Conservation (phyloP, 106 monocot species). For the Cymbidium sinense region DNA sequence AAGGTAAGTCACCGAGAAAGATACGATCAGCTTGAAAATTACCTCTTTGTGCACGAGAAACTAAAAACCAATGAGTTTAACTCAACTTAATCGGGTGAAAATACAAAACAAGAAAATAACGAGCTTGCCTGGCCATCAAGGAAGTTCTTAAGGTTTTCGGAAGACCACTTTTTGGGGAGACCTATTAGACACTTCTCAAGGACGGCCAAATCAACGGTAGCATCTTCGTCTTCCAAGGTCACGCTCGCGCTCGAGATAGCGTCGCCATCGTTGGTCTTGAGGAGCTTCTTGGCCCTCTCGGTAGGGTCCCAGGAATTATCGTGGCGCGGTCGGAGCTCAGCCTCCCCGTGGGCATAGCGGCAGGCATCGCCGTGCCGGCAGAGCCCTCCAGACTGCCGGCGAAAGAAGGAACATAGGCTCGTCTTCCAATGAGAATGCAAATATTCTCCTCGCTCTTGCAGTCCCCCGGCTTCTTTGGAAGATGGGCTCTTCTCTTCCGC, state of each 20-base stretch:
- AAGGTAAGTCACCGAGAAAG: not conserved
- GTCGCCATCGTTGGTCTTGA: slow-evolving; percentile 7
- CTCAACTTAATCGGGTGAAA: not conserved
- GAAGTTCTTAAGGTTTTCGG: slow-evolving; percentile 53
- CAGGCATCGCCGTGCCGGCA: slow-evolving; percentile 79
- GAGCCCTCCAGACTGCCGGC: slow-evolving; percentile 10
- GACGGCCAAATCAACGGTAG: slow-evolving; percentile 15
- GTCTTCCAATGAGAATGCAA: slow-evolving; percentile 64
- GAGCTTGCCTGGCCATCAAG: slow-evolving; percentile 45
- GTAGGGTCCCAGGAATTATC: slow-evolving; percentile 90
- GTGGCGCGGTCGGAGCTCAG: slow-evolving; percentile 75
- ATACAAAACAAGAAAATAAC: not conserved
- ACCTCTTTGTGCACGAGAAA: not conserved
- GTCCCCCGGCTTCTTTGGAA: not conserved
- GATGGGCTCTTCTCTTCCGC: not conserved
- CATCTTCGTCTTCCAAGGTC: slow-evolving; percentile 3
- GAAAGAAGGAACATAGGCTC: slow-evolving; percentile 79
- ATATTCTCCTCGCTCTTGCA: not conserved
- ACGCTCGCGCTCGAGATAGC: not conserved
- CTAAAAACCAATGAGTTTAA: not conserved
- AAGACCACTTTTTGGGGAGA: slow-evolving; percentile 64
- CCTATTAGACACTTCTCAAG: slow-evolving; percentile 83
- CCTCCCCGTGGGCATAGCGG: slow-evolving; percentile 89
- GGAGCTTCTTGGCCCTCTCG: slow-evolving; percentile 53
- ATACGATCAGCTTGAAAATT: not conserved